Conservation (phyloP, 2,329 filamentous ascomycete genomes). For the Verticillium nonalfalfae region DNA sequence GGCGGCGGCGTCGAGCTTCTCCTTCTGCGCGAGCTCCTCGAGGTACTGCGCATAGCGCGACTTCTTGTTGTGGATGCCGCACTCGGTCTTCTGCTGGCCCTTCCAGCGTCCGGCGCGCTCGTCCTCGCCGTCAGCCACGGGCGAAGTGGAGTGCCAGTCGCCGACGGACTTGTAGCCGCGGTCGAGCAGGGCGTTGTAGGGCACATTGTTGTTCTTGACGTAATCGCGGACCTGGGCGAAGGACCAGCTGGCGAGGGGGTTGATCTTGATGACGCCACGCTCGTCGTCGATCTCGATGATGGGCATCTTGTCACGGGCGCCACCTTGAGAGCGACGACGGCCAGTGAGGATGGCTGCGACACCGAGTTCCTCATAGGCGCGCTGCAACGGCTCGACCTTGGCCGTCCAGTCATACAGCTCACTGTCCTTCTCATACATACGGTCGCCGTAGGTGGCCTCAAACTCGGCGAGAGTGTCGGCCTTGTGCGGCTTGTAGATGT, state of each 20-base stretch:
- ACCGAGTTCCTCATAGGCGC: conserved; percentile 80
- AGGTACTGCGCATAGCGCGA: conserved; percentile 87
- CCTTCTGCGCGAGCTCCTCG: conserved; percentile 48
- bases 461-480: conserved; percentile 70
- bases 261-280: conserved; percentile 90
- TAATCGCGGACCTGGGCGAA: conserved; percentile 88
- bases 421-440: conserved; percentile 77
- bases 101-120: conserved; percentile 97
- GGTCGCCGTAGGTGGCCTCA: conserved; percentile 71
- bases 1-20: conserved; percentile 11
- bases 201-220: conserved; percentile 78
- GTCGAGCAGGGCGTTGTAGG: conserved; percentile 89
- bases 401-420: conserved; percentile 95
- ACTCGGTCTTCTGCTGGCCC: conserved; percentile 92
- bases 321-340: conserved; percentile 85
- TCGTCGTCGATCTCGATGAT: conserved; percentile 89
- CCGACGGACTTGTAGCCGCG: conserved; percentile 96
- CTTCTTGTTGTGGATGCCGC: conserved; percentile 97
- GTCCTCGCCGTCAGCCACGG: conserved; percentile 85
- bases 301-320: conserved; percentile 81
- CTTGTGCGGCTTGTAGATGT: conserved; percentile 84
- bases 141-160: conserved; percentile 95
- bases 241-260: conserved; percentile 90
- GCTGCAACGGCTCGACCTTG: conserved; percentile 94
- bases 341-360: conserved; percentile 91